Percentiles rank a stretch among this genome's conserved stretches.
Conservation (phyloP, 2,329 filamentous ascomycete genomes). For the Nannizziopsis barbatae region DNA sequence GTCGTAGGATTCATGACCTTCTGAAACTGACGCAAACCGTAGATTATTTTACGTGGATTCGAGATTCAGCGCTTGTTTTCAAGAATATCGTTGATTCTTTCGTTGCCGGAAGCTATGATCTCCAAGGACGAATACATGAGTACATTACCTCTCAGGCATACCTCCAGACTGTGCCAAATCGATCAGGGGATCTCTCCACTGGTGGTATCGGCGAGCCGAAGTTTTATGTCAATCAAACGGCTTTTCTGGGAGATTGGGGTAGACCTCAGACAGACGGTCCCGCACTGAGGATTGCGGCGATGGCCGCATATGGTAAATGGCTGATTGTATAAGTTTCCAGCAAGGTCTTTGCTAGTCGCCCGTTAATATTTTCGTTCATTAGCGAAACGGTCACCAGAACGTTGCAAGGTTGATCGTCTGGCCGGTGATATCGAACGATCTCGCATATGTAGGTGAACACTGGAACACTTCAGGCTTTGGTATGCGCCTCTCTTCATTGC, state of each 20-base stretch:
- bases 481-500: constrained; percentile 5
- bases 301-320: constrained; percentile 47
- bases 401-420: constrained; percentile 50
- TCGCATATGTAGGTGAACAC: constrained; percentile 62
- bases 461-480: constrained; percentile 53
- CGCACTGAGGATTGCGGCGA: constrained; percentile 25
- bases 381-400: constrained; percentile 42
- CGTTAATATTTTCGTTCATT: not conserved
- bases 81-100: constrained; percentile 61
- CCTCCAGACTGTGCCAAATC: constrained; percentile 56
- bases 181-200: constrained; percentile 45
- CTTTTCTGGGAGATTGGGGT: constrained; percentile 59
- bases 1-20: too few species aligned
- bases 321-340: constrained; percentile 38
- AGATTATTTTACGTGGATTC: constrained; percentile 71
- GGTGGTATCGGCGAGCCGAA: constrained; percentile 60
- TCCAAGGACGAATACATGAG: constrained; percentile 54
- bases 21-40: not conserved
- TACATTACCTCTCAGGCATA: constrained; percentile 56
- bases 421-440: constrained; percentile 64
- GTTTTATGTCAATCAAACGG: constrained; percentile 51
- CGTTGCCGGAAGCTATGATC: constrained; percentile 45
- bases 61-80: constrained; percentile 62
- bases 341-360: not conserved
- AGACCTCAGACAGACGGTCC: constrained; percentile 53